Evolutionary conservation across 768 basidiomycete genomes (phyloP).

Genomic region (Lentinus brumalis): DNA sequence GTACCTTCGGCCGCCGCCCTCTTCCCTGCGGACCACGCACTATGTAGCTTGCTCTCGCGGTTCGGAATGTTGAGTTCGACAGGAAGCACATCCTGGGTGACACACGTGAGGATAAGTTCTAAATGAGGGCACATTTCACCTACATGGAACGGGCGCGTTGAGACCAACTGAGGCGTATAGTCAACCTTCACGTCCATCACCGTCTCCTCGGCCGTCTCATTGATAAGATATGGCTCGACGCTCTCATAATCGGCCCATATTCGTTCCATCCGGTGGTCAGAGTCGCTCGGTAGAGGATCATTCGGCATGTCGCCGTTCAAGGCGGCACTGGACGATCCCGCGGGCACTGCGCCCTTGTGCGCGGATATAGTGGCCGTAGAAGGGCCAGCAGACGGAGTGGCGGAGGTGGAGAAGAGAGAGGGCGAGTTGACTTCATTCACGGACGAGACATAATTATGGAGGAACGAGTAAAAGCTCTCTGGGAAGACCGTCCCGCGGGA

Average conservation of each 20-base stretch:
- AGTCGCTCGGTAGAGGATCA: constrained; percentile 66
- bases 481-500: constrained; percentile 84
- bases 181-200: constrained; percentile 59
- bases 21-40: constrained; percentile 33
- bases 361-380: constrained; percentile 23
- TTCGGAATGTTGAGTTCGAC: constrained; percentile 73
- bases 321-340: constrained; percentile 5
- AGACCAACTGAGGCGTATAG: constrained; percentile 44
- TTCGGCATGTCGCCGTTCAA: constrained; percentile 23
- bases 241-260: constrained; percentile 89
- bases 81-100: constrained; percentile 69
- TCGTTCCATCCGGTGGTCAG: constrained; percentile 82
- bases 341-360: constrained; percentile 2
- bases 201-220: constrained; percentile 48
- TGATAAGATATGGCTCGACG: constrained; percentile 67
- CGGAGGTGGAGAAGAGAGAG: constrained; percentile 40
- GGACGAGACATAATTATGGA: constrained; percentile 86
- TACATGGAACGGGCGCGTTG: constrained; percentile 64
- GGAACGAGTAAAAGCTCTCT: constrained; percentile 91
- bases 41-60: constrained; percentile 53
- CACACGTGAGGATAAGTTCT: background rate
- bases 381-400: constrained; percentile 34
- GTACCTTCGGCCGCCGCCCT: constrained; percentile 66
- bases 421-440: constrained; percentile 66
- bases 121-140: constrained; percentile 2